Percentiles rank a stretch among this genome's conserved stretches.
Conservation (phyloP, 2,329 filamentous ascomycete genomes). For the Xylariaceae sp. region DNA sequence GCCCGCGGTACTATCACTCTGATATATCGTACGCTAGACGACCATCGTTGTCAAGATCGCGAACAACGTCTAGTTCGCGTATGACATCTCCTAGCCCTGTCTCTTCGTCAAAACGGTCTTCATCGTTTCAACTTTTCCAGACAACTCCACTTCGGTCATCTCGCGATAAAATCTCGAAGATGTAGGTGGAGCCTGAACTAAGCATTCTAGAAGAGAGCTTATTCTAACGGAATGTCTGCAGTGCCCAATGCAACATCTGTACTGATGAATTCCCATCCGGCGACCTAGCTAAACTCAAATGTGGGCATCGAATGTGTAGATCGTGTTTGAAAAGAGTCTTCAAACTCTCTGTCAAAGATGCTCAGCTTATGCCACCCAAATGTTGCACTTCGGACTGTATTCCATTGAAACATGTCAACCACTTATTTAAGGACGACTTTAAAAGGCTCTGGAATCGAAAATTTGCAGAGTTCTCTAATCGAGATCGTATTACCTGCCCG, state of each 20-base stretch:
- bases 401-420: constrained; percentile 71
- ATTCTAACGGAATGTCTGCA: constrained; percentile 33
- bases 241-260: constrained; percentile 71
- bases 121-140: constrained; percentile 32
- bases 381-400: constrained; percentile 77
- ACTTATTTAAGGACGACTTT: constrained; percentile 69
- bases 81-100: constrained; percentile 36
- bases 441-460: constrained; percentile 80
- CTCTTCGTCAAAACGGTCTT: constrained; percentile 37
- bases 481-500: constrained; percentile 76
- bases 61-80: constrained; percentile 35
- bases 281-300: constrained; percentile 69
- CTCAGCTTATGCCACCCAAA: constrained; percentile 78
- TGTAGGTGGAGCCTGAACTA: constrained; percentile 23
- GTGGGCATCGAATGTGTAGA: constrained; percentile 79
- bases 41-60: constrained; percentile 31
- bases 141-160: constrained; percentile 22
- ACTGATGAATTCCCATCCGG: constrained; percentile 63
- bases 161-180: constrained; percentile 27
- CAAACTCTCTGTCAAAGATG: constrained; percentile 71
- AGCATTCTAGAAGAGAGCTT: neutral
- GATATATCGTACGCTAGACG: constrained; percentile 32
- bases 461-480: constrained; percentile 71
- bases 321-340: constrained; percentile 73
- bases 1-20: constrained; percentile 31